These are phyloP conservation scores for Microsporum audouinii DNA, from an alignment of 2,329 filamentous ascomycete species.

Conservation along the genomic window DNA sequence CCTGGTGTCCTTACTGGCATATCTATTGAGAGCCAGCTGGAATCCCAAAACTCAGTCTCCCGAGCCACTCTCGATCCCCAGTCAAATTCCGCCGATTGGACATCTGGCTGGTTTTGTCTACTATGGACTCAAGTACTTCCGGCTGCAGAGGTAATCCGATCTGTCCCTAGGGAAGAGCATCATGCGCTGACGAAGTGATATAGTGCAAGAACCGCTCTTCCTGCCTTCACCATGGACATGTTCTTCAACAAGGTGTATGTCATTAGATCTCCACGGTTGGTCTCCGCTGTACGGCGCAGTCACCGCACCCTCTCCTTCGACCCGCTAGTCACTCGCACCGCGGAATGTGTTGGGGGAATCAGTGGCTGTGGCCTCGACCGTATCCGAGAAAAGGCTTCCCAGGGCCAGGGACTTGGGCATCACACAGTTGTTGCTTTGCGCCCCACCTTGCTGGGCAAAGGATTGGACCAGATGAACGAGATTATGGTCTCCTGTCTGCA, in stretches of 20 bases:
- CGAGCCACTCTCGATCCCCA: constrained; percentile 6
- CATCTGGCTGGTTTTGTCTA: constrained; percentile 19
- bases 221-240: background rate
- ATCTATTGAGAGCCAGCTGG: too few relatives aligned
- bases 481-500: background rate
- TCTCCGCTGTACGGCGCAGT: background rate
- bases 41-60: background rate
- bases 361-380: background rate
- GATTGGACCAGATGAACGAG: background rate
- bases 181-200: background rate
- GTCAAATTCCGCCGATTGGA: constrained; percentile 20
- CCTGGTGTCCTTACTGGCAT: too few relatives aligned
- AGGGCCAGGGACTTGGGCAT: background rate
- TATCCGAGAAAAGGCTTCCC: background rate
- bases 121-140: constrained; percentile 19
- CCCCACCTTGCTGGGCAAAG: background rate
- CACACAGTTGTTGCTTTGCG: background rate
- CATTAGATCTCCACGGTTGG: background rate
- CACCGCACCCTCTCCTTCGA: background rate
- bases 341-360: background rate
- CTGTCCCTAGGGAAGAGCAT: background rate
- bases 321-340: background rate
- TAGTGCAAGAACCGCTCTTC: background rate
- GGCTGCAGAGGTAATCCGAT: constrained; percentile 10
- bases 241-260: background rate